phyloP scores from a whole-genome alignment of 164 flowering plant species.

The Vitis amurensis region DNA sequence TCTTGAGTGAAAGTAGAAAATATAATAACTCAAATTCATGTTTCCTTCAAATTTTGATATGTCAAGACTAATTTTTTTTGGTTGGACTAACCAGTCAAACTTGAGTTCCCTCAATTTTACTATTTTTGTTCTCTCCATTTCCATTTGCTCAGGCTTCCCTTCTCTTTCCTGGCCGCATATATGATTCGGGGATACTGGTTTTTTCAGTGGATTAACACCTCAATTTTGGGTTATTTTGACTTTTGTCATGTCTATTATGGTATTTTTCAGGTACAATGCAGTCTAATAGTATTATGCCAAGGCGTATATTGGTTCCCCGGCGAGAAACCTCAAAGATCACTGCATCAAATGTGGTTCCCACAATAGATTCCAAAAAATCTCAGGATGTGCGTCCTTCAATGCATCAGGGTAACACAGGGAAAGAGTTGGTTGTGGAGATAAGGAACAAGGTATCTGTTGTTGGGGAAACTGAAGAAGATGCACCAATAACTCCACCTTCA shows the following conservation, averaged over 20 bases:
- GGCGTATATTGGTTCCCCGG: conserved; percentile 53
- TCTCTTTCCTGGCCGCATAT: too few relatives aligned
- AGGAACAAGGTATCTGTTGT: conserved; percentile 18
- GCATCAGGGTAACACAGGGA: conserved; percentile 14
- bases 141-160: too few relatives aligned
- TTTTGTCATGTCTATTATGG: background rate
- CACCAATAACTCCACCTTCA: conserved; percentile 48
- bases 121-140: too few relatives aligned
- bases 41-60: too few relatives aligned
- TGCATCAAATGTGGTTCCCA: conserved; percentile 13
- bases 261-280: conserved; percentile 48
- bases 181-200: background rate
- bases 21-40: too few relatives aligned
- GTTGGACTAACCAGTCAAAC: too few relatives aligned
- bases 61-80: too few relatives aligned
- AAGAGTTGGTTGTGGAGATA: conserved; percentile 19
- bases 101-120: too few relatives aligned
- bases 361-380: conserved; percentile 22
- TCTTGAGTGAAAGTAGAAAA: too few relatives aligned
- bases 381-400: conserved; percentile 20
- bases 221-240: background rate
- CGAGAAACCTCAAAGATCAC: conserved; percentile 33
- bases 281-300: conserved; percentile 50
- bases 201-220: background rate
- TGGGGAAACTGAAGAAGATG: conserved; percentile 48